phyloP scores from a whole-genome alignment of 768 basidiomycete species.

The Leccinum ochraceum region DNA sequence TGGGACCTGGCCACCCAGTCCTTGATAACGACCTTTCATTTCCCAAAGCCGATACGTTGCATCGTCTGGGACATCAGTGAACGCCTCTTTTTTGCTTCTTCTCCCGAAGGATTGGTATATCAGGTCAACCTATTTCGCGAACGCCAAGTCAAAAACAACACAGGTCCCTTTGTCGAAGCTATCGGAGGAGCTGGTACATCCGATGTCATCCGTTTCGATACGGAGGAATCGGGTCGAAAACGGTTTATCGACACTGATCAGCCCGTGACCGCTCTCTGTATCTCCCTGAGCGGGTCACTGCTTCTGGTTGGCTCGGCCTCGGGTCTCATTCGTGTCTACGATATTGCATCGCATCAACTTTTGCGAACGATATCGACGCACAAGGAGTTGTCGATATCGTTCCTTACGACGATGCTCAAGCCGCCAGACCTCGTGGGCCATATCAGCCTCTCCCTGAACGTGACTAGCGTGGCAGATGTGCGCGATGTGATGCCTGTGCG shows the following conservation, averaged over 20 bases:
- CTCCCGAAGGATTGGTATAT: slow-evolving; percentile 71
- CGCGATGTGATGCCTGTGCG: slow-evolving; percentile 67
- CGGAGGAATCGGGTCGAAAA: slow-evolving; percentile 49
- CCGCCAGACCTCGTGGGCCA: slow-evolving; percentile 89
- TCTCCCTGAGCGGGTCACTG: slow-evolving; percentile 76
- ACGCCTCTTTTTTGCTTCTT: slow-evolving; percentile 86
- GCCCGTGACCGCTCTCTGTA: slow-evolving; percentile 66
- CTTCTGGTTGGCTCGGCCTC: slow-evolving; percentile 80
- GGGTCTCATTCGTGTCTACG: slow-evolving; percentile 78
- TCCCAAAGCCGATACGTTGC: slow-evolving; percentile 71
- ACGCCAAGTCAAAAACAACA: slow-evolving; percentile 49
- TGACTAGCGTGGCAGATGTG: slow-evolving; percentile 36
- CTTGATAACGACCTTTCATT: slow-evolving; percentile 84
- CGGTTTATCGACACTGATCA: slow-evolving; percentile 73
- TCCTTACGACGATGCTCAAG: slow-evolving; percentile 76
- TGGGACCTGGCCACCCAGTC: slow-evolving; percentile 79
- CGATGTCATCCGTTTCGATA: slow-evolving; percentile 71
- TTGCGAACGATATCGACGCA: slow-evolving; percentile 77
- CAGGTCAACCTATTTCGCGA: slow-evolving; percentile 79
- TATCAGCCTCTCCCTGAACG: slow-evolving; percentile 52
- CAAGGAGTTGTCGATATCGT: slow-evolving; percentile 67
- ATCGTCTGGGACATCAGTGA: slow-evolving; percentile 84
- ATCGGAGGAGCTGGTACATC: slow-evolving; percentile 71
- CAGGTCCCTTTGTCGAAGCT: slow-evolving; percentile 59
- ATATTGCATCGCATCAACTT: slow-evolving; percentile 88